Evolutionary conservation across 257 asterid genomes (phyloP), one percentile per base, ranked within the genome.

Genomic region (Solanum sejunctum): DNA sequence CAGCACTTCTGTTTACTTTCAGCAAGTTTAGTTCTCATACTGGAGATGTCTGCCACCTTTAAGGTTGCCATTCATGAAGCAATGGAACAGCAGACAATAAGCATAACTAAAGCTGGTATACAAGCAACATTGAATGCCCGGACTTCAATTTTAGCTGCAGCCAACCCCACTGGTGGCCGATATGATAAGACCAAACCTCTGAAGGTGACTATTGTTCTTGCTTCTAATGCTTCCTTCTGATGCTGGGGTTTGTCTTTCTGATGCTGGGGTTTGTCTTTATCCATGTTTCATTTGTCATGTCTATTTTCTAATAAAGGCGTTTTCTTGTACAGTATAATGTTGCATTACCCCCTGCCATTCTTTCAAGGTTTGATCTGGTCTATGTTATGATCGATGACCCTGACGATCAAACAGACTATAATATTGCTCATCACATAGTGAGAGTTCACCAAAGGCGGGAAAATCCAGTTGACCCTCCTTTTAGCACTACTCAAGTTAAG

Each of bases 61-160:
- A 85, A 97, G 99, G 98, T 97, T 87, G 99, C 99, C 86, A 97
- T 97, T 86, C 99, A 97, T 80, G 98, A 97, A 90, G 99, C 99
- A 84, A 97, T 97, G 99, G 98, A 97, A 86, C 99, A 97, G 86
- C 99, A 97, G 89, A 97, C 99, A 2, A 97, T 97, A 92, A 97
- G 99, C 93, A 95, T 97, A 86, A 97, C 99, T 51, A 97, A 97
- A 90, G 98, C 99, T 73, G 99, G 99, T 86, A 97, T 97, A 88
- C 99, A 97, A 90, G 98, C 99, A 87, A 97, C 99, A 77, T 78
- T 97, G 86, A 97, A 97, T 92, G 99, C 99, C 52, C 91, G 99
- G 88, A 97, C 98, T 80, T 94, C 99, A 85, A 97, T 97, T 83
- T 90, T 97, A 92, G 99, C 98, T 85, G 99, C 99, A 66, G 99